phyloP scores from a whole-genome alignment of 108 stramenopile genomes.

The Poteriospumella lacustris region DNA sequence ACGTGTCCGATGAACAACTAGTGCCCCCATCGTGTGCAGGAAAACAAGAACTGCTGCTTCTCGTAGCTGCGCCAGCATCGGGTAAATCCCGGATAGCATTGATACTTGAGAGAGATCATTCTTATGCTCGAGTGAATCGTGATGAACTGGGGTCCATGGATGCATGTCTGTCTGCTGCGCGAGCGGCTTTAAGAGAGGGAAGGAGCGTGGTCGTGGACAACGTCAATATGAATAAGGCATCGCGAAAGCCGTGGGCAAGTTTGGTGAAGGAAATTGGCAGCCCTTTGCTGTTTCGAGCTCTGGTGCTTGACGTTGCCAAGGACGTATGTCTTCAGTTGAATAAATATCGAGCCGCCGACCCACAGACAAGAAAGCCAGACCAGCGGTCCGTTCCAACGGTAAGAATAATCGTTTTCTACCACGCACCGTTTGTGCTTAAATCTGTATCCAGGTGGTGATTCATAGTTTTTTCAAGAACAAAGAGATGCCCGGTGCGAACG shows the following conservation, averaged over 20 bases:
- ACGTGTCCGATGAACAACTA: not conserved
- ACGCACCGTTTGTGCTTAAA: too few species aligned
- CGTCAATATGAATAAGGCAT: not conserved
- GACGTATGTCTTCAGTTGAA: not conserved
- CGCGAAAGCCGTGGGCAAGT: not conserved
- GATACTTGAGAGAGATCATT: not conserved
- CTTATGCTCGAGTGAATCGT: slow-evolving; percentile 12
- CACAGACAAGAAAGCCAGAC: not conserved
- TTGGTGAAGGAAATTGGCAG: not conserved
- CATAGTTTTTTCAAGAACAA: slow-evolving; percentile 10
- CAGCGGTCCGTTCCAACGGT: not conserved
- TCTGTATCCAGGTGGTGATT: slow-evolving; percentile 9
- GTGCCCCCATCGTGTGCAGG: not conserved
- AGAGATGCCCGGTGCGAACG: not conserved
- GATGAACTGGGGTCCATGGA: not conserved
- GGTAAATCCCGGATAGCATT: not conserved
- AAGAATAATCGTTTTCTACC: too few species aligned
- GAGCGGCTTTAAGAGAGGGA: not conserved
- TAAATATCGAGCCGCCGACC: not conserved
- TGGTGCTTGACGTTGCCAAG: slow-evolving; percentile 8
- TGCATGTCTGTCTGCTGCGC: not conserved
- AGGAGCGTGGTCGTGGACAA: slow-evolving; percentile 5
- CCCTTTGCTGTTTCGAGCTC: not conserved
- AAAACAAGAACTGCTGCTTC: not conserved
- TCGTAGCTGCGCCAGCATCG: not conserved